Evolutionary conservation across 495 filamentous ascomycete genomes (phyloP).

Genomic region (Hyaloscypha bicolor): DNA sequence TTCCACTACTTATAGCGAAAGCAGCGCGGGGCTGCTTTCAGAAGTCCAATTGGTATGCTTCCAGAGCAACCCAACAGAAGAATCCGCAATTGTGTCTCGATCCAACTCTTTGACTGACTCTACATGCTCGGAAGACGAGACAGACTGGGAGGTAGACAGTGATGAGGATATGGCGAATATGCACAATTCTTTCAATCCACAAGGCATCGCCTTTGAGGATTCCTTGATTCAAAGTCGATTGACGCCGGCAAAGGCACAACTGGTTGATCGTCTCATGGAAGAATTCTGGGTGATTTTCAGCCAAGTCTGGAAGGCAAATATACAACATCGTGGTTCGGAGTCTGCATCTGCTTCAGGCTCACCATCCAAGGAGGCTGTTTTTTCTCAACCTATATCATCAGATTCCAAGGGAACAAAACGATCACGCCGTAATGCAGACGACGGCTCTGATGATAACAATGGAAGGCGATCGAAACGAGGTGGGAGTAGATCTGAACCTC

Average conservation of each 20-base stretch:
- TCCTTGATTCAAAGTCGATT: slow-evolving; percentile 1
- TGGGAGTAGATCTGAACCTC: too few species aligned
- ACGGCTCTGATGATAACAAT: too few species aligned
- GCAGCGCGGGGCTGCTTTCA: too few species aligned
- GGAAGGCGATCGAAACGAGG: too few species aligned
- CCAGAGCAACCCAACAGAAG: too few species aligned
- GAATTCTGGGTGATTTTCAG: slow-evolving; percentile 22
- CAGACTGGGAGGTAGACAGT: slow-evolving; percentile 4
- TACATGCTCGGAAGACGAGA: not conserved
- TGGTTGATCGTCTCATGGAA: slow-evolving; percentile 17
- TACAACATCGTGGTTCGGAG: slow-evolving; percentile 1
- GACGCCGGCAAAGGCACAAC: not conserved
- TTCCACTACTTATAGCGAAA: too few species aligned
- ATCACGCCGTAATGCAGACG: too few species aligned
- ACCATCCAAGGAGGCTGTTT: not conserved
- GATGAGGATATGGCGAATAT: not conserved
- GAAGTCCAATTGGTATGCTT: too few species aligned
- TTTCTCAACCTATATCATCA: not conserved
- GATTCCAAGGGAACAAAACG: slow-evolving; percentile 1
- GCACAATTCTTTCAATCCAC: not conserved
- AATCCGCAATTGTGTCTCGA: too few species aligned
- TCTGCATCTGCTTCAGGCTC: slow-evolving; percentile 1
- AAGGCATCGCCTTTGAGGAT: not conserved
- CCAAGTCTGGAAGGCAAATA: slow-evolving; percentile 8
- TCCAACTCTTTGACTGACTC: too few species aligned